Evolutionary conservation across 2,329 filamentous ascomycete species (phyloP), one percentile per base, ranked within the genome.

Genomic region (Colletotrichum sp.): DNA sequence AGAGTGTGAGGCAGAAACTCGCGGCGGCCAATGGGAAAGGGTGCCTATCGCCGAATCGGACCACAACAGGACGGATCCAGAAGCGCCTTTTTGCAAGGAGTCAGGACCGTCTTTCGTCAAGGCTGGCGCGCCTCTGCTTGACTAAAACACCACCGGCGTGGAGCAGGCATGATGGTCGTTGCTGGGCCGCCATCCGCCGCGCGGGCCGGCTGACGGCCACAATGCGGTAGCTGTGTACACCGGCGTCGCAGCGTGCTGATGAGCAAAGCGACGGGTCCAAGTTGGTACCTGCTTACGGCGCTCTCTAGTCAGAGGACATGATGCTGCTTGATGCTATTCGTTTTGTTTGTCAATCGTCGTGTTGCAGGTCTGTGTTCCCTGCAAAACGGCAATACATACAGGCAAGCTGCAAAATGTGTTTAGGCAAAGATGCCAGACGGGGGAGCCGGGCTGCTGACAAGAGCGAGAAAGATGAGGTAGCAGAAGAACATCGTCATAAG

Each of bases 41-140:
- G 64, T 77, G 68, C 68, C 72, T 77, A 75, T 75, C 68, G 71
- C 77, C 75, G 77, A 77, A 77, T 76, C 75, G 77, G 75, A 77
- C 77, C 77, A 76, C 71, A 75, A 77, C 67, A 59, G 73, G 73
- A 69, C 70, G 73, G 73, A 69, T 69, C 73, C 74, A 76, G 70
- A 76, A 76, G 70, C 70, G 64, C 70, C 69, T 74, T 76, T 74
- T 74, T 74, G 57, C 57, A 21, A 74, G 64, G 71, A 76, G 57
- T 63, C 68, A 70, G 39, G 57, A n/a, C 18, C 64, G 64, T 44
- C 59, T 65, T 69, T 72, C 73, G 70, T 72, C 70, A 69, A 52
- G 74, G 70, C 74, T 74, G 74, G 74, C 70, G 64, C 73, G 70
- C 64, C 55, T 70, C 57, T 76, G 70, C 70, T 76, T 73, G 59